Evolutionary conservation across 129 eudicot genomes (phyloP).

Genomic region (Helianthus annuus): DNA sequence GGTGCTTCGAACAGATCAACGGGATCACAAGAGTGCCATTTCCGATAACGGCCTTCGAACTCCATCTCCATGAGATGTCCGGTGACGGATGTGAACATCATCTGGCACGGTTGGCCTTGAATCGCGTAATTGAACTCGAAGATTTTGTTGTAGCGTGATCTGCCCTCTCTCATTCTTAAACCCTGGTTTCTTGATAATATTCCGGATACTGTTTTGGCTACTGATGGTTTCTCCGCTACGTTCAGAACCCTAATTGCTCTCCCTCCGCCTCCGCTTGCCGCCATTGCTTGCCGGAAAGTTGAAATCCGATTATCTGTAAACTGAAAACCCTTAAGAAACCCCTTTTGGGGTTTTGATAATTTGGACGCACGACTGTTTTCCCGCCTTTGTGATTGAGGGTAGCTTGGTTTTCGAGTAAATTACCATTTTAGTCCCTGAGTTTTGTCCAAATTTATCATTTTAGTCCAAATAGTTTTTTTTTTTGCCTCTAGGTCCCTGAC

Average conservation of each 20-base stretch:
- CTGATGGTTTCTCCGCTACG: conserved; percentile 99
- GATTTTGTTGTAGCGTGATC: conserved; percentile 83
- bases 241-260: conserved; percentile 67
- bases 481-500: too few species aligned
- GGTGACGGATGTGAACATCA: conserved; percentile 88
- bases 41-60: conserved; percentile 73
- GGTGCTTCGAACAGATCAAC: conserved; percentile 74
- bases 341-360: conserved; percentile 1
- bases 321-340: conserved; percentile 2
- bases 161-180: conserved; percentile 60
- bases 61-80: conserved; percentile 97
- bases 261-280: conserved; percentile 42
- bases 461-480: too few species aligned
- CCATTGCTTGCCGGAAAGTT: conserved; percentile 25
- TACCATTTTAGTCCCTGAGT: too few species aligned
- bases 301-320: background rate
- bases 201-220: conserved; percentile 79
- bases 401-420: too few species aligned
- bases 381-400: background rate
- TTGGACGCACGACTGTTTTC: conserved; percentile 4
- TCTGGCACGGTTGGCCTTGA: conserved; percentile 54
- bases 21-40: conserved; percentile 92
- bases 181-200: conserved; percentile 63
- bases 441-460: too few species aligned
- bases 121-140: conserved; percentile 73